Conservation (phyloP, 352 stramenopile genomes). For the Globisporangium rhizosaccharum region DNA sequence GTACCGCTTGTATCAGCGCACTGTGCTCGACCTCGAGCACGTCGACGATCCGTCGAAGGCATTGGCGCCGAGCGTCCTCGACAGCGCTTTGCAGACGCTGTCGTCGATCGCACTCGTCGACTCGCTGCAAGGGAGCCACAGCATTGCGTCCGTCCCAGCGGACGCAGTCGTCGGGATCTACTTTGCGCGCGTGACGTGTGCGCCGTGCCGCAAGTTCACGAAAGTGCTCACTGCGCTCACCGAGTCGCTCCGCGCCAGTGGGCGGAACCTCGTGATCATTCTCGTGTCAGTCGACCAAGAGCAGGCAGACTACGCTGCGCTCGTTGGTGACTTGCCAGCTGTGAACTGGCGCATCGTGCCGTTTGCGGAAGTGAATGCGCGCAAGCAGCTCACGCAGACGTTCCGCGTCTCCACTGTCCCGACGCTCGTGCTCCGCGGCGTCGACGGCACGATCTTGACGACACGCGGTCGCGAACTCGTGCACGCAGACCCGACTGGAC, state of each 20-base stretch:
- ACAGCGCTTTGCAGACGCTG: slow-evolving; percentile 53
- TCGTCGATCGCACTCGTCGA: slow-evolving; percentile 64
- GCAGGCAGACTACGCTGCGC: slow-evolving; percentile 40
- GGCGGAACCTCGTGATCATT: slow-evolving; percentile 64
- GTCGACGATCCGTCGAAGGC: slow-evolving; percentile 48
- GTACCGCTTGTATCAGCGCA: slow-evolving; percentile 57
- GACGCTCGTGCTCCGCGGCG: slow-evolving; percentile 52
- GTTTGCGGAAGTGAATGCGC: slow-evolving; percentile 60
- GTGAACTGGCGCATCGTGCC: slow-evolving; percentile 70
- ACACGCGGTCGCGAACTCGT: slow-evolving; percentile 69
- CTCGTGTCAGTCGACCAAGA: slow-evolving; percentile 73
- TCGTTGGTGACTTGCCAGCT: slow-evolving; percentile 47
- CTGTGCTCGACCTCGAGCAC: slow-evolving; percentile 49
- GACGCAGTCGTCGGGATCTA: slow-evolving; percentile 72
- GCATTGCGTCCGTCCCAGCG: slow-evolving; percentile 37
- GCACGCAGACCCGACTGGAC: slow-evolving; percentile 46
- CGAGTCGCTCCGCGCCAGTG: slow-evolving; percentile 27
- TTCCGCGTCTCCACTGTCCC: slow-evolving; percentile 59
- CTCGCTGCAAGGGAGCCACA: slow-evolving; percentile 66
- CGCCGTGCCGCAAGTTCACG: slow-evolving; percentile 45
- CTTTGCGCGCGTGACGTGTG: slow-evolving; percentile 48
- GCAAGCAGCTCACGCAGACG: slow-evolving; percentile 63
- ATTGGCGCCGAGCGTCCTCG: slow-evolving; percentile 36
- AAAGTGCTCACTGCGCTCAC: slow-evolving; percentile 47
- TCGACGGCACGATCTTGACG: slow-evolving; percentile 56